These are phyloP conservation scores for Kwoniella heveanensis DNA, from an alignment of 768 basidiomycete species.

Conservation along the genomic window DNA sequence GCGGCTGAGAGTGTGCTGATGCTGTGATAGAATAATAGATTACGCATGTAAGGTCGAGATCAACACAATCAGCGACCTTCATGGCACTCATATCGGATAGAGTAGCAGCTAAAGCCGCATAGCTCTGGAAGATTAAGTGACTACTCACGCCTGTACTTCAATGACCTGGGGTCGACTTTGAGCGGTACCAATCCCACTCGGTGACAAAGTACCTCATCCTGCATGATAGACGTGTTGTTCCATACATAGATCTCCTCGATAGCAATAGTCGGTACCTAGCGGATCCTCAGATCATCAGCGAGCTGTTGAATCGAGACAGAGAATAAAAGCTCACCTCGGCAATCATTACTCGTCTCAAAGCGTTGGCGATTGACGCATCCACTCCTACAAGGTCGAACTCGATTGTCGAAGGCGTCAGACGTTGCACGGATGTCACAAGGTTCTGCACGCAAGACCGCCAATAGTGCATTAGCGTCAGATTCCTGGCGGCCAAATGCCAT, in stretches of 20 bases:
- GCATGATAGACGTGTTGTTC: conserved; percentile 92
- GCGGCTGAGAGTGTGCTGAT: conserved; percentile 64
- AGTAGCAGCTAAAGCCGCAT: neutral
- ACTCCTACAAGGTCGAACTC: conserved; percentile 96
- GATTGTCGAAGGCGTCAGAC: conserved; percentile 77
- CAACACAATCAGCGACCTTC: too few species aligned
- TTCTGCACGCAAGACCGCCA: conserved; percentile 62
- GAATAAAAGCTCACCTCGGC: conserved; percentile 70
- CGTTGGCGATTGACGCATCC: conserved; percentile 94
- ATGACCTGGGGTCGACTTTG: conserved; percentile 74
- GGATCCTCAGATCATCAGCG: neutral
- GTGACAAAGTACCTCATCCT: conserved; percentile 89
- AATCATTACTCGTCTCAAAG: conserved; percentile 85
- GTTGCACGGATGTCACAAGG: conserved; percentile 71
- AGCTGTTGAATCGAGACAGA: neutral
- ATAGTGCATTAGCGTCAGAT: too few species aligned
- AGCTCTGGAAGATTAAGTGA: neutral
- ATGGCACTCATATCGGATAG: too few species aligned
- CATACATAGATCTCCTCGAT: conserved; percentile 89
- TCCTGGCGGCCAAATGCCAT: too few species aligned
- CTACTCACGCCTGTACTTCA: conserved; percentile 59
- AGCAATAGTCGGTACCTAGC: conserved; percentile 83
- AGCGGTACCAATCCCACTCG: conserved; percentile 90
- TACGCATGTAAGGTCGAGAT: too few species aligned
- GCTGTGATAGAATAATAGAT: neutral